These are phyloP conservation scores for Chaetomiaceae sp. DNA, from an alignment of 2,329 filamentous ascomycete genomes.

Conservation along the genomic window DNA sequence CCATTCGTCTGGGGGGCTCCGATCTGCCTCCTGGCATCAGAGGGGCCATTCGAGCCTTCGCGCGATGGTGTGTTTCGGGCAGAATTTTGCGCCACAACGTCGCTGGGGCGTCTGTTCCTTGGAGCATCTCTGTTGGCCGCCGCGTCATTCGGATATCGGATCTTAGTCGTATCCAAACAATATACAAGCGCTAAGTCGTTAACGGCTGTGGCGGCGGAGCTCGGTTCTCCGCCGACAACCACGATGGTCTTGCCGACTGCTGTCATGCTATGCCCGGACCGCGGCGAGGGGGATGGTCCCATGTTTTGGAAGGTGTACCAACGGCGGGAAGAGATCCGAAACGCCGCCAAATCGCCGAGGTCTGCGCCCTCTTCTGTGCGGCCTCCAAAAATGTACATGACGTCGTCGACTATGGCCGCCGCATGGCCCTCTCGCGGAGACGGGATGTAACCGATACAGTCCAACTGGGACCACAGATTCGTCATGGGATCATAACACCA, in stretches of 20 bases:
- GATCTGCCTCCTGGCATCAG: slow-evolving; percentile 47
- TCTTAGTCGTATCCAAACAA: slow-evolving; percentile 90
- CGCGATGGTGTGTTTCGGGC: slow-evolving; percentile 41
- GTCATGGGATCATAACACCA: slow-evolving; percentile 87
- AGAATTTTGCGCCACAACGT: slow-evolving; percentile 28
- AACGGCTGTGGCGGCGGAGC: slow-evolving; percentile 73
- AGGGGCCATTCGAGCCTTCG: slow-evolving; percentile 49
- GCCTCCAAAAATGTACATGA: slow-evolving; percentile 99
- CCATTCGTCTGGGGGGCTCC: slow-evolving; percentile 40
- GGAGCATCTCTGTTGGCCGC: slow-evolving; percentile 31
- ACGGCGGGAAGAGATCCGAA: slow-evolving; percentile 67
- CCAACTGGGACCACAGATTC: slow-evolving; percentile 82
- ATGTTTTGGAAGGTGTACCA: slow-evolving; percentile 99
- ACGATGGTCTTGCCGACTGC: slow-evolving; percentile 88
- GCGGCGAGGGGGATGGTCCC: slow-evolving; percentile 88
- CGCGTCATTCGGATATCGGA: slow-evolving; percentile 84
- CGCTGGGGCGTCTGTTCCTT: slow-evolving; percentile 33
- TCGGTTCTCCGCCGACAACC: slow-evolving; percentile 90
- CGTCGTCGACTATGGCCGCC: slow-evolving; percentile 87
- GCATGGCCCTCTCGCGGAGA: slow-evolving; percentile 91
- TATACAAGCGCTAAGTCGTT: slow-evolving; percentile 86
- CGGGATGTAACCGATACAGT: slow-evolving; percentile 97
- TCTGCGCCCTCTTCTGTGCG: slow-evolving; percentile 91
- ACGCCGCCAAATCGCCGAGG: slow-evolving; percentile 85
- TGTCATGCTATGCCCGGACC: slow-evolving; percentile 97